Percentiles rank a stretch among this genome's conserved stretches.
These are phyloP conservation scores for Candida hispaniensis DNA, from an alignment of 805 yeast species.

Conservation along the genomic window DNA sequence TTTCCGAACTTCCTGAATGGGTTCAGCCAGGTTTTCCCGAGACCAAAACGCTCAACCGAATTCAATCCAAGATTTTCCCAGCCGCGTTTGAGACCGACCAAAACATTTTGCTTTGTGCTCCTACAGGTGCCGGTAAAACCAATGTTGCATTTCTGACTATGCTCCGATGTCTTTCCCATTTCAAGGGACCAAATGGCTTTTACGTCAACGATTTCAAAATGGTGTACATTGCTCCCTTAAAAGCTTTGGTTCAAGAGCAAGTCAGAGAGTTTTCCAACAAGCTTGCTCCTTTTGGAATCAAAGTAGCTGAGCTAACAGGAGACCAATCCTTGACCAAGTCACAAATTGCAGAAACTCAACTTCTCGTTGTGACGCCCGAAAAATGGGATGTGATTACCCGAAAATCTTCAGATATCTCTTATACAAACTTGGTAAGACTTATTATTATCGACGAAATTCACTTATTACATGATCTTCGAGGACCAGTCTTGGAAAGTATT, in stretches of 20 bases:
- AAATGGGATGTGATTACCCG: constrained; percentile 96
- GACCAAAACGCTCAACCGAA: constrained; percentile 58
- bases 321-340: constrained; percentile 67
- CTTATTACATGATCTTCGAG: constrained; percentile 85
- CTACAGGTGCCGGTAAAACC: constrained; percentile 98
- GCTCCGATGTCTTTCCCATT: constrained; percentile 48
- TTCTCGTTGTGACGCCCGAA: constrained; percentile 89
- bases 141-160: constrained; percentile 86
- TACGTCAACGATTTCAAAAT: constrained; percentile 52
- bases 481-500: constrained; percentile 84
- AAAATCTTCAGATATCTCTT: constrained; percentile 58
- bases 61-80: constrained; percentile 77
- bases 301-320: constrained; percentile 82
- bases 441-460: constrained; percentile 89
- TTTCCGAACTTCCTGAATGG: constrained; percentile 69
- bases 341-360: constrained; percentile 68
- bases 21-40: constrained; percentile 64
- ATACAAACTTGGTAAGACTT: constrained; percentile 52
- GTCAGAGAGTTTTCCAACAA: constrained; percentile 75
- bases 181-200: constrained; percentile 41
- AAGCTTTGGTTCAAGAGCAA: constrained; percentile 92
- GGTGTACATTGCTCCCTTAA: constrained; percentile 85
- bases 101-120: constrained; percentile 83
- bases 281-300: constrained; percentile 50
- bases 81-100: constrained; percentile 61